Evolutionary conservation across 2,329 filamentous ascomycete genomes (phyloP).

Genomic region (Curvularia sp.): DNA sequence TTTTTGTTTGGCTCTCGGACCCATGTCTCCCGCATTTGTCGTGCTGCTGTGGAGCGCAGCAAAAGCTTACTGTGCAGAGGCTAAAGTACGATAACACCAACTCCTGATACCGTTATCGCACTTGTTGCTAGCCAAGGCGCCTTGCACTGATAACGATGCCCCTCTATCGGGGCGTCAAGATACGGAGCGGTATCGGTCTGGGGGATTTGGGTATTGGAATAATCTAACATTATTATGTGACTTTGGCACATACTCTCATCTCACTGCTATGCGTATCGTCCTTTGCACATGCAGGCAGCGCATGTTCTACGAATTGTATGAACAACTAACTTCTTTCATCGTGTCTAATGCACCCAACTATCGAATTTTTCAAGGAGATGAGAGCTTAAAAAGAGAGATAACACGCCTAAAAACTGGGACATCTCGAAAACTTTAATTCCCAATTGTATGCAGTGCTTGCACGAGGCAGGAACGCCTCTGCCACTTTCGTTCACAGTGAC

Average conservation of each 20-base stretch:
- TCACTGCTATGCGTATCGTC: not conserved
- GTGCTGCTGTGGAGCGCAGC: not conserved
- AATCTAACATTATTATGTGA: not conserved
- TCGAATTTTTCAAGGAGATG: not conserved
- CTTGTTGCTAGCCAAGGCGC: not conserved
- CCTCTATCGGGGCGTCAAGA: not conserved
- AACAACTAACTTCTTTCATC: not conserved
- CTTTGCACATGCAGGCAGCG: not conserved
- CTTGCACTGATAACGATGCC: not conserved
- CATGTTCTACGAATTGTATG: not conserved
- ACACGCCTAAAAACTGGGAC: not conserved
- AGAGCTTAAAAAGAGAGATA: not conserved
- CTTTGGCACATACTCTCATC: not conserved
- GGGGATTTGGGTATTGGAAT: not conserved
- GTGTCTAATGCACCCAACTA: not conserved
- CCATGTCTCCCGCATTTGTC: not conserved
- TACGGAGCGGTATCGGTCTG: not conserved
- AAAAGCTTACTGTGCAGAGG: not conserved
- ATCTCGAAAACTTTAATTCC: not conserved
- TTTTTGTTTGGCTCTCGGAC: not conserved
- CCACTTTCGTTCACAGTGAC: not conserved
- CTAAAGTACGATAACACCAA: not conserved
- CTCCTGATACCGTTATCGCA: not conserved
- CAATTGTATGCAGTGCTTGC: not conserved
- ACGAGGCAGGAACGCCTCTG: not conserved